Percentiles rank a stretch among this genome's conserved stretches.
These are phyloP conservation scores for Macadamia tetraphylla DNA, from an alignment of 164 flowering plant species.

Conservation along the genomic window DNA sequence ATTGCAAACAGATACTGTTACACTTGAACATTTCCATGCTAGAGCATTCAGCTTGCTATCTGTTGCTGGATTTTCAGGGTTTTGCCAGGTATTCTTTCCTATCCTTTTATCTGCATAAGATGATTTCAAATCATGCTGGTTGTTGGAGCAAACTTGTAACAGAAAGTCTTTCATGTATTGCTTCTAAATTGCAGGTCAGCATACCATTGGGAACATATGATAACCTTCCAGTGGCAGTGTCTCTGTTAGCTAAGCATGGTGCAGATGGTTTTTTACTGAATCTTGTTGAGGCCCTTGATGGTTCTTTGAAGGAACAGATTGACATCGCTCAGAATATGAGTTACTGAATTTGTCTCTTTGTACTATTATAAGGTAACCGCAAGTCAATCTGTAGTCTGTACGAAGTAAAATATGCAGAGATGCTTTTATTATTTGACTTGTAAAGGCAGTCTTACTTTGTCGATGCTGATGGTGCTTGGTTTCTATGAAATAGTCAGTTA, in stretches of 20 bases:
- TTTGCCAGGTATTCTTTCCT: slow-evolving; percentile 59
- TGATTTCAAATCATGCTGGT: not conserved
- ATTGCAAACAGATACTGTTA: slow-evolving; percentile 45
- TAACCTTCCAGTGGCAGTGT: slow-evolving; percentile 64
- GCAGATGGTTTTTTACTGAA: slow-evolving; percentile 70
- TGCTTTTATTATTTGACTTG: too few relatives aligned
- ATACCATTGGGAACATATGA: slow-evolving; percentile 70
- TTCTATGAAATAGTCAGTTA: too few relatives aligned
- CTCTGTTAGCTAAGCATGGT: slow-evolving; percentile 79
- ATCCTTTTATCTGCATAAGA: not conserved
- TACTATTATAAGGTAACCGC: not conserved
- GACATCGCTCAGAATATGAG: slow-evolving; percentile 18
- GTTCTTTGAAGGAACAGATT: slow-evolving; percentile 40
- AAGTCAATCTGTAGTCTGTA: not conserved
- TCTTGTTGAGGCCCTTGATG: slow-evolving; percentile 49
- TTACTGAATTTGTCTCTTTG: slow-evolving; percentile 7
- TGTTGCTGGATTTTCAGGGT: slow-evolving; percentile 80
- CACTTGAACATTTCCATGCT: slow-evolving; percentile 51
- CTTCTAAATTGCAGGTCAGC: slow-evolving; percentile 43
- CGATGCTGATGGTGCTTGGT: too few relatives aligned
- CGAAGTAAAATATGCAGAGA: not conserved
- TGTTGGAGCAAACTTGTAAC: too few relatives aligned
- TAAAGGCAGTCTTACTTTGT: too few relatives aligned
- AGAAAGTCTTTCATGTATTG: too few relatives aligned
- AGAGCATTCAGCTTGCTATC: slow-evolving; percentile 39